phyloP scores from a whole-genome alignment of 495 filamentous ascomycete species.

The Xylaria curta region DNA sequence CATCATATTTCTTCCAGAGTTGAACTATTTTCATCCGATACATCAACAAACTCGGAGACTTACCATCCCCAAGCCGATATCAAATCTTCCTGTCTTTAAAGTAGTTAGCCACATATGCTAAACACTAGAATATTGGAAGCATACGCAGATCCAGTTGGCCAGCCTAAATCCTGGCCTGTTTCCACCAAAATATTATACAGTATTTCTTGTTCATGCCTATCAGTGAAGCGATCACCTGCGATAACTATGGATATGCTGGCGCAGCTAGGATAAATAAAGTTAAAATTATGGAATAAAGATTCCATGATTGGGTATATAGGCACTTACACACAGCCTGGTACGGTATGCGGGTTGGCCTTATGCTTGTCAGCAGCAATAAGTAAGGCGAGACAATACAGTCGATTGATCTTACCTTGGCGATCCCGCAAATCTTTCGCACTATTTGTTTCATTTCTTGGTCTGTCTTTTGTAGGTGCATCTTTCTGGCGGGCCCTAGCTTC shows the following conservation, averaged over 20 bases:
- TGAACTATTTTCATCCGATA: background rate
- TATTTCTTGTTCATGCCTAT: conserved; percentile 21
- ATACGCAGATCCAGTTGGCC: conserved; percentile 8
- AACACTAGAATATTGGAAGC: background rate
- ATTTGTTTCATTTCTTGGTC: conserved; percentile 12
- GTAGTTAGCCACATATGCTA: background rate
- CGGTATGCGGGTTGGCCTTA: conserved; percentile 1
- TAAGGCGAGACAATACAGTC: background rate
- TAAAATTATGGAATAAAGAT: background rate
- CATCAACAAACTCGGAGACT: background rate
- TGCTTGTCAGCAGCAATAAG: background rate
- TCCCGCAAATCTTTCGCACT: conserved; percentile 1
- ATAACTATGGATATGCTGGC: conserved; percentile 10
- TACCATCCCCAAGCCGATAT: background rate
- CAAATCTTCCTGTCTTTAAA: background rate
- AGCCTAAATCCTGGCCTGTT: conserved; percentile 7
- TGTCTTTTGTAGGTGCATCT: background rate
- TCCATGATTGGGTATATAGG: background rate
- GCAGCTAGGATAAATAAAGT: background rate
- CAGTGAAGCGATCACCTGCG: conserved; percentile 24
- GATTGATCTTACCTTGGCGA: background rate
- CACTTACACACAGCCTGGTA: background rate
- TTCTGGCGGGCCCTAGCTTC: conserved; percentile 36
- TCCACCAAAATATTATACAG: background rate
- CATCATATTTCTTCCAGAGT: no score